Base-by-base conservation (phyloP, 305 asterid genomes). In the Andrographis paniculata region DNA sequence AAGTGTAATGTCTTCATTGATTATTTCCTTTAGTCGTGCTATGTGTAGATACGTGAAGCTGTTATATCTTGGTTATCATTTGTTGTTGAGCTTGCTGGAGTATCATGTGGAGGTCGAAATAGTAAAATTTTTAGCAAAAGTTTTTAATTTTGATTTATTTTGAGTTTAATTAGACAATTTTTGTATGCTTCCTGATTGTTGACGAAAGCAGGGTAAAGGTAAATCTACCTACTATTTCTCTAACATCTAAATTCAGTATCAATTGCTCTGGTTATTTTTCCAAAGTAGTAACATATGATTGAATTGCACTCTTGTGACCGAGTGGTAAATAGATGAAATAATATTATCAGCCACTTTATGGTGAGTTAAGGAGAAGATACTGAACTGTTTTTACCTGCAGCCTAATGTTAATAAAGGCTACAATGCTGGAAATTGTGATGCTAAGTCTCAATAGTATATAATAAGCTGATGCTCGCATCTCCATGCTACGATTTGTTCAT, bases 1-100 rank as follows among this genome's bases (percentile, higher is more conserved):
- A 16, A 14, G 37, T 36, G 20, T 12, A 13, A 37, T 13, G 21
- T 48, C 17, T 18, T 15, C 14, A 12, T 36, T 23, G 14, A 12
- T 21, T 27, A 21, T 20, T 9, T 30, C 35, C 37, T 53, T 46
- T 27, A 22, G 24, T 14, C 36, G 14, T 54, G 20, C n/a, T 33
- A 14, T 72, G 66, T 43, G 50, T 65, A 91, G 99, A 77, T 91
- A 56, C 99, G 99, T 21, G 99, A 91, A 76, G 96, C 99, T 48
- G 99, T 87, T 67, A 87, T 91, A 58, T 83, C 96, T 55, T 77
- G 96, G 45, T 72, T 91, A 55, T 91, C 99, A 49, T 91, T 91
- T 33, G 96, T 96, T 2, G 95, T 91, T 74, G 99, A 91, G 70
- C 96, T 91, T 48, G 99, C 99, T 40, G 99, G 87, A 77, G 99